Evolutionary conservation across 495 filamentous ascomycete genomes (phyloP), one percentile per base, ranked within the genome.

Genomic region (Glutinoglossum americanum): DNA sequence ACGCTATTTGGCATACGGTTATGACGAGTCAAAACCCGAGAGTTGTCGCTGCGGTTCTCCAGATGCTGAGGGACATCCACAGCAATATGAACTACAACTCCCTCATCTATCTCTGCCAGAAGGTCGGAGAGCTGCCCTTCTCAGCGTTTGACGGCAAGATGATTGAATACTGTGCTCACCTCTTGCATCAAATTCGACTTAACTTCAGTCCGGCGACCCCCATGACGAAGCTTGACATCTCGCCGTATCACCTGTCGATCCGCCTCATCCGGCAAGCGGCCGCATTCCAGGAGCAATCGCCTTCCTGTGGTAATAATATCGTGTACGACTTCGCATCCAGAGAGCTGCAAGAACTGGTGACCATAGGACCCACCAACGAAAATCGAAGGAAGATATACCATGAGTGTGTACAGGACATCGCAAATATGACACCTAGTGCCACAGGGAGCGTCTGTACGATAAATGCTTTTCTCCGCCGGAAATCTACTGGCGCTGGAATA

Each of bases 1-100:
- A 96, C 62, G 74, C 77, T 11, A 77, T 96, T 49, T 98, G 93
- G 92, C 79, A 82, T 56, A 83, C 87, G 0, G 77, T 94, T 23
- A 81, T 79, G 1, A 81, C 83, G 27, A 92, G 85, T 57, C 86
- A 85, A 62, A 87, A 97, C 67, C 84, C 87, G 13, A 77, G 88
- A 55, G 80, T 90, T 37, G 84, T 87, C 19, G 80, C 83, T 26
- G 88, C 89, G 39, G 76, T 90, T 10, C 68, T 94, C 57, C 66
- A 66, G 17, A 93, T 95, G 84, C 74, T 89, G n/a, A 66, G 63
- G 6, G 74, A 75, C 21, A 83, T 89, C 30, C 70, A 83, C 41
- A 67, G 71, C 45, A 73, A 88, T 49, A 78, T 84, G 57, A 64
- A 71, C 0, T 69, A 75, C 23, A 67, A 73, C 0, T 68, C 72